A percentile compares a stretch with the other conserved stretches of the same genome.
These are phyloP conservation scores for Hypseocharis bilobata DNA, from an alignment of 441 rosid species.

Conservation along the genomic window DNA sequence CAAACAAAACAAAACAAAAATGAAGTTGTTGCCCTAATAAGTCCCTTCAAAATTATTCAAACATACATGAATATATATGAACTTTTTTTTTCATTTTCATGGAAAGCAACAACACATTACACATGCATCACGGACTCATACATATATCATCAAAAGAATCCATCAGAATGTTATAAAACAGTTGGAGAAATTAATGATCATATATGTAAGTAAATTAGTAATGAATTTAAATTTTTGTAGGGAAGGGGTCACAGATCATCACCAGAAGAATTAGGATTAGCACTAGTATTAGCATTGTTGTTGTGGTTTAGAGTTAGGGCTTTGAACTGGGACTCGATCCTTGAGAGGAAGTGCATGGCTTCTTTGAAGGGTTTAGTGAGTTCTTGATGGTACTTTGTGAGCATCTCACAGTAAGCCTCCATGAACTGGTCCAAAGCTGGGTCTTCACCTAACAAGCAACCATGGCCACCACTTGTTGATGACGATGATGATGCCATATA, in stretches of 20 bases:
- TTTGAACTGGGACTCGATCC: constrained; percentile 77
- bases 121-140: constrained; percentile 1
- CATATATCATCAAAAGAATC: neutral
- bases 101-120: constrained; percentile 1
- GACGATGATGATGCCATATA: neutral
- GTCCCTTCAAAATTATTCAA: neutral
- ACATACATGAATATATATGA: neutral
- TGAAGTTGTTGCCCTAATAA: neutral
- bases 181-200: too few relatives aligned
- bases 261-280: neutral
- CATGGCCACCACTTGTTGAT: constrained; percentile 18
- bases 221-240: too few relatives aligned
- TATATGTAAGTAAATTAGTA: too few relatives aligned
- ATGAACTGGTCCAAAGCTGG: constrained; percentile 97
- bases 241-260: neutral
- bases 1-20: neutral
- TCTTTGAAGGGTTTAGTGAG: constrained; percentile 88
- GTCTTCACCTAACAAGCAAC: too few relatives aligned
- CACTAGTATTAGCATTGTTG: constrained; percentile 20
- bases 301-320: constrained; percentile 47
- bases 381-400: constrained; percentile 85
- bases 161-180: too few relatives aligned
- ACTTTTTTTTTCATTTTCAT: neutral
- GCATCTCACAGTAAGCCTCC: constrained; percentile 99
- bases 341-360: constrained; percentile 78